Evolutionary conservation across 305 asterid species (phyloP).

Genomic region (Coffea humblotiana): DNA sequence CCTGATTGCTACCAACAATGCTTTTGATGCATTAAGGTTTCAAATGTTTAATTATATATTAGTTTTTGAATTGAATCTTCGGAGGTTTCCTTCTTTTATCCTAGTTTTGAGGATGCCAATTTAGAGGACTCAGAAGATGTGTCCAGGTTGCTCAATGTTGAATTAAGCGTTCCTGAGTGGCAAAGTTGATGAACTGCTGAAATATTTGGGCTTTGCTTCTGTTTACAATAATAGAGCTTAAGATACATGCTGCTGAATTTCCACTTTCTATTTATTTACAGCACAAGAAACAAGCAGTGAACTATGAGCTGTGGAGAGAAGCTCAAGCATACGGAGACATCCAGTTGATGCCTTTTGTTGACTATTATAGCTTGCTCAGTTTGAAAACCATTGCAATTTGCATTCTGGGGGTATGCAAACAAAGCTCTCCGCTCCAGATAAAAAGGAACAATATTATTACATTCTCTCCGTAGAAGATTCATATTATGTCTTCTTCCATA

Average conservation of each 20-base stretch:
- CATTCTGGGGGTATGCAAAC: conserved; percentile 69
- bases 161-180: background rate
- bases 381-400: conserved; percentile 85
- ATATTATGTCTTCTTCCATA: too few relatives aligned
- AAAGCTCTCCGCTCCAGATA: background rate
- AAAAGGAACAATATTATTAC: too few relatives aligned
- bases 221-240: background rate
- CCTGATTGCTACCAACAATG: background rate
- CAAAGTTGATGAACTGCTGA: background rate
- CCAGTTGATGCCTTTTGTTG: conserved; percentile 94
- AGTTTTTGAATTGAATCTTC: background rate
- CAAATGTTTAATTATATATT: background rate
- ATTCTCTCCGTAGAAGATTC: too few relatives aligned
- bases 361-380: conserved; percentile 80
- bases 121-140: background rate
- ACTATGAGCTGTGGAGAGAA: conserved; percentile 85
- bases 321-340: conserved; percentile 72
- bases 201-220: too few relatives aligned
- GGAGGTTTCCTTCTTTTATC: background rate
- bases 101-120: background rate
- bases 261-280: conserved; percentile 33
- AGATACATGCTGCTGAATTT: background rate
- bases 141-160: background rate
- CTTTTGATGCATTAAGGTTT: background rate
- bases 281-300: conserved; percentile 84